Percentiles rank a stretch among this genome's conserved stretches.
These are phyloP conservation scores for Boletus pseudopeckii DNA, from an alignment of 768 basidiomycete species.

Conservation along the genomic window DNA sequence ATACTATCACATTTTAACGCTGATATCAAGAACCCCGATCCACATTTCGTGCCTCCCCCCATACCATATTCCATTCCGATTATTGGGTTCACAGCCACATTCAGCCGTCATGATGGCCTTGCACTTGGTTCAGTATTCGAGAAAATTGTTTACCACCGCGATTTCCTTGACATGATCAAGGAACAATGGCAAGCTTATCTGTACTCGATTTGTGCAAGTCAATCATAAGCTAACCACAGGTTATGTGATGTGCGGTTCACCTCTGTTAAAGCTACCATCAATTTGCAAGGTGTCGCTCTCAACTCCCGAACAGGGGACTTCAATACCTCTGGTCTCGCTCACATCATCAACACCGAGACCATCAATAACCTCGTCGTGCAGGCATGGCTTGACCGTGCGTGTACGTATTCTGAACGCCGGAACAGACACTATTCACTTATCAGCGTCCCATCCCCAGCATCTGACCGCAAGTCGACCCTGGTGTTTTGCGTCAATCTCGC, in stretches of 20 bases:
- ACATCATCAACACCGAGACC: conserved; percentile 74
- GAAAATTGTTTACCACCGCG: conserved; percentile 87
- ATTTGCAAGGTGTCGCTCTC: conserved; percentile 64
- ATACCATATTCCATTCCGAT: conserved; percentile 64
- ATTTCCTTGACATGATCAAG: conserved; percentile 89
- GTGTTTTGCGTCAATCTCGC: conserved; percentile 87
- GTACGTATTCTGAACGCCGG: conserved; percentile 40
- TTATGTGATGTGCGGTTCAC: conserved; percentile 86
- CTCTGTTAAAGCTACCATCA: conserved; percentile 68
- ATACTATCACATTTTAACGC: conserved; percentile 82
- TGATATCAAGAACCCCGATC: conserved; percentile 55
- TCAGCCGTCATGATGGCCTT: conserved; percentile 86
- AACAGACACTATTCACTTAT: conserved; percentile 1
- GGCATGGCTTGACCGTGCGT: conserved; percentile 82
- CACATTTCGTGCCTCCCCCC: conserved; percentile 34
- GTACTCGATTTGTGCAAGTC: neutral
- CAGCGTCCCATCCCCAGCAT: conserved; percentile 27
- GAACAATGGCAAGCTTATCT: conserved; percentile 67
- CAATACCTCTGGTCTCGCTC: conserved; percentile 70
- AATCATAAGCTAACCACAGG: conserved; percentile 40
- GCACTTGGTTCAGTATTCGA: conserved; percentile 88
- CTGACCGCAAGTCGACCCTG: conserved; percentile 76
- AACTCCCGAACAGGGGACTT: conserved; percentile 78
- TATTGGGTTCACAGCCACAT: conserved; percentile 94
- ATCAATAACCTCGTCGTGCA: conserved; percentile 77